Evolutionary conservation across 2,329 filamentous ascomycete species (phyloP).

Genomic region (Teratosphaeria zuluensis): DNA sequence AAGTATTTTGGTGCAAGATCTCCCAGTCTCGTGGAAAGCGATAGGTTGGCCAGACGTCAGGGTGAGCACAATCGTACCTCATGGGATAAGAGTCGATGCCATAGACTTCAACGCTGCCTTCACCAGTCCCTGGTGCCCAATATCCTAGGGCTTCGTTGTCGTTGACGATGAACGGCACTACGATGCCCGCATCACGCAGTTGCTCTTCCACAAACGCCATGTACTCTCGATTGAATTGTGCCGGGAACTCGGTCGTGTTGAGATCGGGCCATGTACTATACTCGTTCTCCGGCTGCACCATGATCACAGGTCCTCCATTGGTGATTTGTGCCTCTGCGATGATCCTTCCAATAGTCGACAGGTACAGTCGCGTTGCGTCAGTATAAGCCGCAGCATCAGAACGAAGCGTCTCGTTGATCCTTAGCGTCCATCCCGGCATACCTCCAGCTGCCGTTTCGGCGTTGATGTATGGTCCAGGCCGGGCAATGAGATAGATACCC

Average conservation of each 20-base stretch:
- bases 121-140: constrained; percentile 43
- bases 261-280: constrained; percentile 48
- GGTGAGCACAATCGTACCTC: constrained; percentile 51
- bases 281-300: constrained; percentile 76
- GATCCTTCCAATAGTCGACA: constrained; percentile 50
- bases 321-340: constrained; percentile 73
- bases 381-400: constrained; percentile 54
- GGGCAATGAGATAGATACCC: constrained; percentile 66
- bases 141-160: constrained; percentile 54
- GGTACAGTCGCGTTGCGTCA: constrained; percentile 58
- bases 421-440: constrained; percentile 70
- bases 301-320: constrained; percentile 68
- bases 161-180: constrained; percentile 67
- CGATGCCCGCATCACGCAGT: constrained; percentile 56
- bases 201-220: constrained; percentile 63
- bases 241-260: constrained; percentile 45
- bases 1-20: constrained; percentile 47
- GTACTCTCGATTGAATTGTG: constrained; percentile 50
- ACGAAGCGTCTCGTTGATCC: constrained; percentile 54
- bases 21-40: constrained; percentile 49
- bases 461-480: constrained; percentile 48
- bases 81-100: constrained; percentile 56
- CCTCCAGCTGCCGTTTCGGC: constrained; percentile 68
- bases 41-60: constrained; percentile 49
- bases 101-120: constrained; percentile 30